These are phyloP conservation scores for Sindora glabra DNA, from an alignment of 306 rosid genomes.

Conservation along the genomic window DNA sequence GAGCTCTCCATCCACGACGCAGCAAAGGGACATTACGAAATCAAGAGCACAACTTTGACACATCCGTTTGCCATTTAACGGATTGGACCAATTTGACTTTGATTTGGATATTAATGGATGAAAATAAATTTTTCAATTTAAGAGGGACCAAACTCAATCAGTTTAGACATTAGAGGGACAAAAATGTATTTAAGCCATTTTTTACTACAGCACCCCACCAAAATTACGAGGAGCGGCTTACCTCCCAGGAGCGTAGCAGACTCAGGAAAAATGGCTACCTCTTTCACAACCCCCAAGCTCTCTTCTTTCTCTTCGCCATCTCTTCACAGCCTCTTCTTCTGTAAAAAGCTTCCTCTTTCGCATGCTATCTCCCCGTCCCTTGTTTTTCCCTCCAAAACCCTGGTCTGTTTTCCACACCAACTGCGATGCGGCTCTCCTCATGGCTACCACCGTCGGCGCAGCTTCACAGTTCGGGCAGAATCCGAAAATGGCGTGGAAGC, in stretches of 20 bases:
- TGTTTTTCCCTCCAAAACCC: slow-evolving; percentile 9
- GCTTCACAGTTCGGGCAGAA: slow-evolving; percentile 30
- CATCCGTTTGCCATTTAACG: no score
- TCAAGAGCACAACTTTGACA: no score
- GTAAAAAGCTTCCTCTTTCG: slow-evolving; percentile 9
- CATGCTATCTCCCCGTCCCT: not conserved
- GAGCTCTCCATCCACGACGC: slow-evolving; percentile 70
- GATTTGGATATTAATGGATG: no score
- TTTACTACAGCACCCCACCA: no score
- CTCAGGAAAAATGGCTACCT: slow-evolving; percentile 26
- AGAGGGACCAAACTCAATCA: no score
- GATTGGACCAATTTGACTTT: no score
- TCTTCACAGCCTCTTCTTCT: slow-evolving; percentile 6
- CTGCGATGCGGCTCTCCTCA: not conserved
- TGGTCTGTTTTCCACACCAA: not conserved
- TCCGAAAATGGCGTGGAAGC: slow-evolving; percentile 46
- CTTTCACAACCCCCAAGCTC: slow-evolving; percentile 9
- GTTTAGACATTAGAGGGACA: no score
- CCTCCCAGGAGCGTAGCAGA: no score
- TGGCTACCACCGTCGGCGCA: slow-evolving; percentile 14
- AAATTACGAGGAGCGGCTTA: no score
- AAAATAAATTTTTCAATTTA: no score
- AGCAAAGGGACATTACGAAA: no score
- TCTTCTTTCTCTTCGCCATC: slow-evolving; percentile 12
- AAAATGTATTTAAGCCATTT: no score